These are phyloP conservation scores for Colletotrichum karsti DNA, from an alignment of 2,329 filamentous ascomycete genomes.

Conservation along the genomic window DNA sequence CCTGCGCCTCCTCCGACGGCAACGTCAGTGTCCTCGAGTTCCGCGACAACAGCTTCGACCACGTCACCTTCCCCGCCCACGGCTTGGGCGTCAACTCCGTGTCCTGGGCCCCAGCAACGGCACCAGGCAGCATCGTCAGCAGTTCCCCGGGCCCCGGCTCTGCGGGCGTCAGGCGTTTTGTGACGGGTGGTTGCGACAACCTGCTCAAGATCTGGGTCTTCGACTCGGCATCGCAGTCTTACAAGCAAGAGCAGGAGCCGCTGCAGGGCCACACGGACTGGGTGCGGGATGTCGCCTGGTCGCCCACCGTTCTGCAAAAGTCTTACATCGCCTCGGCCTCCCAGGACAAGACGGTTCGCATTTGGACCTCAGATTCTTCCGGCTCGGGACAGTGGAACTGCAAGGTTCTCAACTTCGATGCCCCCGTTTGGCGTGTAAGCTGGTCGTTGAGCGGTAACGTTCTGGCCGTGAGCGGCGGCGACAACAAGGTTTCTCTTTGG, in stretches of 20 bases:
- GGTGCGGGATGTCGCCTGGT: conserved; percentile 98
- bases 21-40: conserved; percentile 95
- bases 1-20: conserved; percentile 93
- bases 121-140: conserved; percentile 85
- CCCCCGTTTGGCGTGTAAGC: conserved; percentile 93
- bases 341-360: conserved; percentile 96
- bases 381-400: conserved; percentile 80
- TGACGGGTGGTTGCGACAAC: conserved; percentile 95
- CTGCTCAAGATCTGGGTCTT: conserved; percentile 92
- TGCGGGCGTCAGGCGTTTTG: conserved; percentile 80
- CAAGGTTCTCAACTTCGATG: conserved; percentile 88
- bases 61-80: conserved; percentile 90
- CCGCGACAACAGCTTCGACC: conserved; percentile 92
- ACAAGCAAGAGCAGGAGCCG: conserved; percentile 69
- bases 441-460: conserved; percentile 99
- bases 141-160: conserved; percentile 68
- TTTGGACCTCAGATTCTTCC: conserved; percentile 85
- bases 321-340: conserved; percentile 95
- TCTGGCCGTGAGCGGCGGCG: conserved; percentile 88
- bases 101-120: conserved; percentile 89
- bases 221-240: conserved; percentile 68
- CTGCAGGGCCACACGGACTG: conserved; percentile 90
- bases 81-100: conserved; percentile 95
- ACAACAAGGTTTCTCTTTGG: conserved; percentile 98
- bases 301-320: conserved; percentile 92